Conservation (phyloP, 352 stramenopile species). For the Phytophthora sojae region DNA sequence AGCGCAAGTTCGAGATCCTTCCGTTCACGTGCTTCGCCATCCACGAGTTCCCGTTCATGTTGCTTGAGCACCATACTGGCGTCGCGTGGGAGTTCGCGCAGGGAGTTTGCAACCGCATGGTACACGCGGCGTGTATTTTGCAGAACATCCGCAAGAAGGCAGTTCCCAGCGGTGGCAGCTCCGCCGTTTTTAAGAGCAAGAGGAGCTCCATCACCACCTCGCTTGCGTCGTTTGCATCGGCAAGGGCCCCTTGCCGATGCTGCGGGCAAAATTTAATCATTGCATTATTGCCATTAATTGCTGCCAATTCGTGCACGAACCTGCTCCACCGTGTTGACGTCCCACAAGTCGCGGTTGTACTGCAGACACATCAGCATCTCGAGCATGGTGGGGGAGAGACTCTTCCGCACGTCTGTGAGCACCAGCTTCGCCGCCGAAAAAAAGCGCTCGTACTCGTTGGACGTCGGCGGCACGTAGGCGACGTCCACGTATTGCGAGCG, state of each 20-base stretch:
- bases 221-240: not conserved
- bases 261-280: not conserved
- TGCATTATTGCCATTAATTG: not conserved
- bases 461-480: no score
- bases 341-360: no score
- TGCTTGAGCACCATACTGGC: constrained; percentile 16
- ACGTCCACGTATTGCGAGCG: no score
- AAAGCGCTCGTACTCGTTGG: no score
- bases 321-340: not conserved
- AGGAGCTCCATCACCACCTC: not conserved
- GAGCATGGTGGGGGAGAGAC: no score
- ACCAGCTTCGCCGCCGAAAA: no score
- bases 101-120: constrained; percentile 17
- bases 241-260: no score
- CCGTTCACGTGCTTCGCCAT: constrained; percentile 22
- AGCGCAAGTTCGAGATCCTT: constrained; percentile 29
- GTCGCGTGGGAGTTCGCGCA: constrained; percentile 32
- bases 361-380: no score
- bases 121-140: constrained; percentile 24
- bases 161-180: not conserved
- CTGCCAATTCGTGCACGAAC: not conserved
- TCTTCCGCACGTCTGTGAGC: no score
- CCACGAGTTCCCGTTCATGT: constrained; percentile 25
- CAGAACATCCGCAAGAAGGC: constrained; percentile 21
- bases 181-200: constrained; percentile 7